phyloP scores from a whole-genome alignment of 371 early-diverging fungal species.

The Mortierella sp. region DNA sequence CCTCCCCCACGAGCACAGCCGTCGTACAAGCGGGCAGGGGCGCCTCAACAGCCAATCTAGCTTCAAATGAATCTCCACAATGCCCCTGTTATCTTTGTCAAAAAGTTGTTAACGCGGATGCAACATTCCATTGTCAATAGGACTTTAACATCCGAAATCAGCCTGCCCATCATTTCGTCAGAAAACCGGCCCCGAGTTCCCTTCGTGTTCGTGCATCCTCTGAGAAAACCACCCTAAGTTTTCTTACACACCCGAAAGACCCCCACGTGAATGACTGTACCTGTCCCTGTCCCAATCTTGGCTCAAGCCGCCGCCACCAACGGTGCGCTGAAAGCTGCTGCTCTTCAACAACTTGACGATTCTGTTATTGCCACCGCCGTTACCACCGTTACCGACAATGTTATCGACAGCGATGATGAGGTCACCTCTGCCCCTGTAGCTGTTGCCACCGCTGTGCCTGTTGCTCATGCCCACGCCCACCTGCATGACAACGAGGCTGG shows the following conservation, averaged over 20 bases:
- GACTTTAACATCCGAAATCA: conserved; percentile 53
- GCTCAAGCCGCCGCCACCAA: conserved; percentile 43
- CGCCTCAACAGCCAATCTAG: too few species aligned
- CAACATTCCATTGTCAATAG: conserved; percentile 5
- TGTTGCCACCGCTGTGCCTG: conserved; percentile 9
- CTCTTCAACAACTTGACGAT: conserved; percentile 32
- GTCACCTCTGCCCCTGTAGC: conserved; percentile 5
- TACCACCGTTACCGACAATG: conserved; percentile 10
- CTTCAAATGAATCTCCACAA: too few species aligned
- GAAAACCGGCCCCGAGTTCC: conserved; percentile 50
- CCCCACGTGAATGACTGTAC: conserved; percentile 57
- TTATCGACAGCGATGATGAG: conserved; percentile 7
- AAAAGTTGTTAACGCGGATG: neutral
- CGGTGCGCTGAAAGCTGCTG: conserved; percentile 48
- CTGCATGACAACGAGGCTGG: conserved; percentile 49
- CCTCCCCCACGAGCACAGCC: too few species aligned
- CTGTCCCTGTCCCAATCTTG: conserved; percentile 45
- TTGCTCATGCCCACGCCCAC: conserved; percentile 16
- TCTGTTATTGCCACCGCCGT: conserved; percentile 12
- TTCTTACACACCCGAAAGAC: conserved; percentile 49
- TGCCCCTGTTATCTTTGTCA: neutral
- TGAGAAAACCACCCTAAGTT: conserved; percentile 55
- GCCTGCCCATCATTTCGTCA: conserved; percentile 56
- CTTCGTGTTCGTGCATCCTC: conserved; percentile 54
- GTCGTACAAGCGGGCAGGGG: too few species aligned